Percentiles rank a stretch among this genome's conserved stretches.
These are phyloP conservation scores for Cladosporium austrohemisphaericum DNA, from an alignment of 2,329 filamentous ascomycete species.

Conservation along the genomic window DNA sequence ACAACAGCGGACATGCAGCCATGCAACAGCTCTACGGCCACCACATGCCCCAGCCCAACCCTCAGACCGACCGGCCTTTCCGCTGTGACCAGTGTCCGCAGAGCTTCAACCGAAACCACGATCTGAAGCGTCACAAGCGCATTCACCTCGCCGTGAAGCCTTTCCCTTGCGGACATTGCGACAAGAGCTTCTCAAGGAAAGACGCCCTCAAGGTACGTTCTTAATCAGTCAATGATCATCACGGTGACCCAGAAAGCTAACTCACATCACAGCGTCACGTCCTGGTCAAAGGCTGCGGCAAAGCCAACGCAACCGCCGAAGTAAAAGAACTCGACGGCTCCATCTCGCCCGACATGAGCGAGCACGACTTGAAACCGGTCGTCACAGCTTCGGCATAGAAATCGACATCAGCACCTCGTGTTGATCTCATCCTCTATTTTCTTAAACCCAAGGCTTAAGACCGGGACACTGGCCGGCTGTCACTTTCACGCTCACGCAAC, in stretches of 20 bases:
- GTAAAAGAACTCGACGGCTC: constrained; percentile 36
- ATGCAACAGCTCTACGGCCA: constrained; percentile 64
- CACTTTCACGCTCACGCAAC: constrained; percentile 11
- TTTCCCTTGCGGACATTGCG: constrained; percentile 84
- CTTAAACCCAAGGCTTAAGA: constrained; percentile 4
- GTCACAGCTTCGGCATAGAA: constrained; percentile 26
- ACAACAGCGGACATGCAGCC: constrained; percentile 59
- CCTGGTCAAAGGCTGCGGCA: constrained; percentile 65
- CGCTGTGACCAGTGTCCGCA: constrained; percentile 90
- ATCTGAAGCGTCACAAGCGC: constrained; percentile 90
- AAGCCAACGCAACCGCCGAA: constrained; percentile 37
- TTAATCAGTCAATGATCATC: not conserved
- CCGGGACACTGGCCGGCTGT: constrained; percentile 13
- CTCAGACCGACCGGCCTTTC: constrained; percentile 78
- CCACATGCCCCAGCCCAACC: constrained; percentile 47
- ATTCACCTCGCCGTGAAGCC: constrained; percentile 96
- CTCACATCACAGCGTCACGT: constrained; percentile 55
- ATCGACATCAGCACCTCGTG: not conserved
- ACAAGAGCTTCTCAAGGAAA: constrained; percentile 95
- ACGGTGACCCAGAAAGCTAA: constrained; percentile 22
- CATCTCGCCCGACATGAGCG: constrained; percentile 31
- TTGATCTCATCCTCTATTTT: not conserved
- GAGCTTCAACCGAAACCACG: constrained; percentile 94
- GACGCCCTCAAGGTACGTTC: constrained; percentile 86
- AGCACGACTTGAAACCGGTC: constrained; percentile 31